A percentile compares a stretch with the other conserved stretches of the same genome.
phyloP scores from a whole-genome alignment of 148 eudicot species.

The Fagopyrum tataricum region DNA sequence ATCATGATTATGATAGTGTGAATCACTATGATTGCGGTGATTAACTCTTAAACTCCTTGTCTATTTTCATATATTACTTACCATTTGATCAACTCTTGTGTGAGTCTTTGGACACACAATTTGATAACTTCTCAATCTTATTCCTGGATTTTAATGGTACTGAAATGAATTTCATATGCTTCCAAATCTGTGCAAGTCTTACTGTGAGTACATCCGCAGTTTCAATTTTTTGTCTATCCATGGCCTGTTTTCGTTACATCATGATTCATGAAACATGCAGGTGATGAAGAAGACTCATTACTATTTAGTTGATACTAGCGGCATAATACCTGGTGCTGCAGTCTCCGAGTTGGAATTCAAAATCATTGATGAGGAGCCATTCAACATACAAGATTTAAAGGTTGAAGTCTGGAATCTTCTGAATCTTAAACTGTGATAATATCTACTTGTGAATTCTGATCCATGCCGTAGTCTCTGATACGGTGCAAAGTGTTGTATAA shows the following conservation, averaged over 20 bases:
- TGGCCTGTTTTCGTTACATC: conserved; percentile 1
- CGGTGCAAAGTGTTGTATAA: not conserved
- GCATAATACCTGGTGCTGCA: conserved; percentile 79
- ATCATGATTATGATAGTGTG: not conserved
- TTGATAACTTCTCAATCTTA: not conserved
- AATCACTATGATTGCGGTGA: not conserved
- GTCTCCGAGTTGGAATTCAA: conserved; percentile 88
- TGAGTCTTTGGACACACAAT: not conserved
- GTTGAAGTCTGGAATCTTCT: conserved; percentile 25
- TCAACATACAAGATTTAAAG: conserved; percentile 64
- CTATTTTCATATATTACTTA: not conserved
- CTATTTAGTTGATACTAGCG: conserved; percentile 88
- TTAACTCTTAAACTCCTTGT: not conserved
- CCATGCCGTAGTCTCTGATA: not conserved
- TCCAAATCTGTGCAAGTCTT: not conserved
- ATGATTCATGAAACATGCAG: conserved; percentile 30
- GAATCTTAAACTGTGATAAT: not conserved
- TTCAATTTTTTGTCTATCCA: not conserved
- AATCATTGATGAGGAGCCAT: conserved; percentile 77
- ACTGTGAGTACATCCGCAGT: not conserved
- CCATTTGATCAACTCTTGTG: not conserved
- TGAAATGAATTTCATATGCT: not conserved
- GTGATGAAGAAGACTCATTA: conserved; percentile 99
- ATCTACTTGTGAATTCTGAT: not conserved
- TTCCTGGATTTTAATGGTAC: not conserved